phyloP scores from a whole-genome alignment of 2,329 filamentous ascomycete species.

The Aspergillus pseudonomiae region DNA sequence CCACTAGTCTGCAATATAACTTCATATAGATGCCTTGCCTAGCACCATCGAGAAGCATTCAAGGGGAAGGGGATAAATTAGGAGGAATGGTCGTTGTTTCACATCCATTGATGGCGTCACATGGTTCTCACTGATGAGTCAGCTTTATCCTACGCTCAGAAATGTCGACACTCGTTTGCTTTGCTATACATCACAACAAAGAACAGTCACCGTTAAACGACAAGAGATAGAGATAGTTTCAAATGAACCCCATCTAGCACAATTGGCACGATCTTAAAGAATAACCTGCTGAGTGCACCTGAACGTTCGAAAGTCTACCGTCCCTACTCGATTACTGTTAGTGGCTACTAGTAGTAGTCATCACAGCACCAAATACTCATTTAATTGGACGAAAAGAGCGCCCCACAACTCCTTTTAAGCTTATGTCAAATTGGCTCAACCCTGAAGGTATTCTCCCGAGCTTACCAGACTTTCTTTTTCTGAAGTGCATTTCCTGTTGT shows the following conservation, averaged over 20 bases:
- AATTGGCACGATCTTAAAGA: neutral
- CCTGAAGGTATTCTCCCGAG: neutral
- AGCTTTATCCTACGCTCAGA: neutral
- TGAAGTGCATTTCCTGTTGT: neutral
- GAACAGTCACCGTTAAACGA: neutral
- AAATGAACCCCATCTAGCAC: neutral
- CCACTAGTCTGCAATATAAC: neutral
- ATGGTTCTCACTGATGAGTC: neutral
- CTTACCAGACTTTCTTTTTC: neutral
- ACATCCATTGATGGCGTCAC: neutral
- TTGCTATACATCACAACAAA: neutral
- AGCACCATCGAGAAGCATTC: neutral
- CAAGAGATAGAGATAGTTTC: too few species aligned
- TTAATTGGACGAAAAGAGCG: neutral
- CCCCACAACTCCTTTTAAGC: constrained; percentile 9
- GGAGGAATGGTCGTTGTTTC: neutral
- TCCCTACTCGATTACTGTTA: neutral
- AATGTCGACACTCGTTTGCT: neutral
- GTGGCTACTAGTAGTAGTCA: neutral
- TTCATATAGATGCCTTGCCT: neutral
- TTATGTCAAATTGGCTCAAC: constrained; percentile 15
- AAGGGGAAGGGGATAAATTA: neutral
- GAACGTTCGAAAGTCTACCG: neutral
- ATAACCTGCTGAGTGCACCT: neutral
- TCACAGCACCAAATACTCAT: neutral